phyloP scores from a whole-genome alignment of 2,329 filamentous ascomycete species.

The Fusarium albosuccineum region DNA sequence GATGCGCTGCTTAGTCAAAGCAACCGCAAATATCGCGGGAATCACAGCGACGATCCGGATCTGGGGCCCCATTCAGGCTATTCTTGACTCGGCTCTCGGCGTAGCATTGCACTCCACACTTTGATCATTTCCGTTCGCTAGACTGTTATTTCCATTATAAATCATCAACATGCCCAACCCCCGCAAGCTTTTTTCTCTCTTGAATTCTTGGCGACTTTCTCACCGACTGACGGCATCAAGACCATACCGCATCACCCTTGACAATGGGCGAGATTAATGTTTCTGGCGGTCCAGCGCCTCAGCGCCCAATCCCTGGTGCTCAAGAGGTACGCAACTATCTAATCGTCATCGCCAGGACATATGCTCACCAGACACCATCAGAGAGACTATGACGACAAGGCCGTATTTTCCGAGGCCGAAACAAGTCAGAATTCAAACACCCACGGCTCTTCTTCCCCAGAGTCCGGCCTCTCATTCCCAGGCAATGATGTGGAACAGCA shows the following conservation, averaged over 20 bases:
- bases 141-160: not conserved
- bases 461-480: not conserved
- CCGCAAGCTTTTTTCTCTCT: not conserved
- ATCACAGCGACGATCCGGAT: too few relatives aligned
- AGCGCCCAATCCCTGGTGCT: not conserved
- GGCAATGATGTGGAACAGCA: not conserved
- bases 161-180: not conserved
- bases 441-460: not conserved
- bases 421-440: not conserved
- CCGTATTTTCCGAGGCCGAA: not conserved
- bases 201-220: not conserved
- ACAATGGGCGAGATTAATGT: not conserved
- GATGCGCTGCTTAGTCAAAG: too few relatives aligned
- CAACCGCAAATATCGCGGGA: too few relatives aligned
- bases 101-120: not conserved
- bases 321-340: not conserved
- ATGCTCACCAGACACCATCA: too few relatives aligned
- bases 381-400: not conserved
- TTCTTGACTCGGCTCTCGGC: conserved; percentile 3
- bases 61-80: not conserved
- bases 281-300: not conserved
- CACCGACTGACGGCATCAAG: not conserved
- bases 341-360: too few relatives aligned
- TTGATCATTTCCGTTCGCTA: not conserved
- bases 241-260: too few relatives aligned